phyloP scores from a whole-genome alignment of 139 green algal species.

The Trebouxia sp. region DNA sequence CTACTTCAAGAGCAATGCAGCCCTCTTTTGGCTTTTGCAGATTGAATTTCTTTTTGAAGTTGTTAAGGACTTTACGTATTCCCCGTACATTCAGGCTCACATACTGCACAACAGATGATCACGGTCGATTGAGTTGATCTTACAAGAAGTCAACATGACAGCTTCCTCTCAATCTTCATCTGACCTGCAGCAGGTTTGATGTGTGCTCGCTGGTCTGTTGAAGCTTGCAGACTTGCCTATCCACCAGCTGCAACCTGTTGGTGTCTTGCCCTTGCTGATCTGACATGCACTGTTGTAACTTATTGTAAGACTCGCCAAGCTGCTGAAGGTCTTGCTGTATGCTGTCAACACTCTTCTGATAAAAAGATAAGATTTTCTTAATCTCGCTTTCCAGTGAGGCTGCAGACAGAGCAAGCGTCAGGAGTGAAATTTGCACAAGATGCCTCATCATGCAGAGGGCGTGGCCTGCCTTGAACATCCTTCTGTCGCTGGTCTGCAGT shows the following conservation, averaged over 20 bases:
- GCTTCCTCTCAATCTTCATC: too few species aligned
- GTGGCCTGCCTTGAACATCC: not conserved
- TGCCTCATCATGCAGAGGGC: not conserved
- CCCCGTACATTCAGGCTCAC: slow-evolving; percentile 7
- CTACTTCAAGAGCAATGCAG: not conserved
- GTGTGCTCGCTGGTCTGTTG: not conserved
- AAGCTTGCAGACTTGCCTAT: not conserved
- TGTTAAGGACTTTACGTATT: not conserved
- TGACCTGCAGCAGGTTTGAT: not conserved
- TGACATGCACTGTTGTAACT: not conserved
- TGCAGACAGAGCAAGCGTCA: not conserved
- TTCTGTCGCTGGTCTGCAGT: not conserved
- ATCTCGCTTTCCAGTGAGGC: not conserved
- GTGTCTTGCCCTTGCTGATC: not conserved
- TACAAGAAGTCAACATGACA: not conserved
- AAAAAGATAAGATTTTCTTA: not conserved
- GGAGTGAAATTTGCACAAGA: too few species aligned
- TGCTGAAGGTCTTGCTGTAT: not conserved
- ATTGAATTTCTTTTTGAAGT: not conserved
- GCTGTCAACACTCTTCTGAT: not conserved
- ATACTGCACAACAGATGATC: not conserved
- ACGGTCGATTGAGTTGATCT: not conserved
- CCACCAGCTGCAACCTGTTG: not conserved
- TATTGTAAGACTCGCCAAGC: not conserved
- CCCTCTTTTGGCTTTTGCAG: not conserved